A percentile compares a stretch with the other conserved stretches of the same genome.
phyloP scores from a whole-genome alignment of 176 grass and related monocot genomes.

The Triticum turgidum region DNA sequence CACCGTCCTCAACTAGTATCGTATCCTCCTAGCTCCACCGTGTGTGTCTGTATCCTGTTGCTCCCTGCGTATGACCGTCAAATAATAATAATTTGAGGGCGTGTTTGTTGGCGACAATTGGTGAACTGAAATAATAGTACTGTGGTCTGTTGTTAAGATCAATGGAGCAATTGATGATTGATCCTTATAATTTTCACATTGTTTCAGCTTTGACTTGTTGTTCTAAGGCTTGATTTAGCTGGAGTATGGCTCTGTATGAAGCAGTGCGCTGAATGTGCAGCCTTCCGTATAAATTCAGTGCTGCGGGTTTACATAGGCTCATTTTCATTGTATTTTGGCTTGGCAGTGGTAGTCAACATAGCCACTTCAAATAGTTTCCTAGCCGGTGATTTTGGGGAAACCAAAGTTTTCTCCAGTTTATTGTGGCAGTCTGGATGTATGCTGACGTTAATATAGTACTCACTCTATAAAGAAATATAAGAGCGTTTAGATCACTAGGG shows the following conservation, averaged over 20 bases:
- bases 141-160: background rate
- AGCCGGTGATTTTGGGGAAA: too few relatives aligned
- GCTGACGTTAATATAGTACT: too few relatives aligned
- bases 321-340: background rate
- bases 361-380: background rate
- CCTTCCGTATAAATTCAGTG: too few relatives aligned
- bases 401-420: too few relatives aligned
- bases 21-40: conserved; percentile 8
- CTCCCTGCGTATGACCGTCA: background rate
- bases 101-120: background rate
- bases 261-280: background rate
- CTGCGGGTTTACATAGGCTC: background rate
- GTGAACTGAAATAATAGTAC: background rate
- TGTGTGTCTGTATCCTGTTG: background rate
- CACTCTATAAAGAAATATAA: too few relatives aligned
- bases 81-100: conserved; percentile 42
- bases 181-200: background rate
- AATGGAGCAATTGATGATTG: background rate
- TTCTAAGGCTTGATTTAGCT: background rate
- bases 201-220: background rate
- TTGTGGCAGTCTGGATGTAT: too few relatives aligned
- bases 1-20: background rate
- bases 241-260: background rate
- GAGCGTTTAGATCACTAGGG: too few relatives aligned
- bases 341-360: background rate